Evolutionary conservation across 1,284 basidiomycete genomes (phyloP).

Genomic region (Puccinia coronata): DNA sequence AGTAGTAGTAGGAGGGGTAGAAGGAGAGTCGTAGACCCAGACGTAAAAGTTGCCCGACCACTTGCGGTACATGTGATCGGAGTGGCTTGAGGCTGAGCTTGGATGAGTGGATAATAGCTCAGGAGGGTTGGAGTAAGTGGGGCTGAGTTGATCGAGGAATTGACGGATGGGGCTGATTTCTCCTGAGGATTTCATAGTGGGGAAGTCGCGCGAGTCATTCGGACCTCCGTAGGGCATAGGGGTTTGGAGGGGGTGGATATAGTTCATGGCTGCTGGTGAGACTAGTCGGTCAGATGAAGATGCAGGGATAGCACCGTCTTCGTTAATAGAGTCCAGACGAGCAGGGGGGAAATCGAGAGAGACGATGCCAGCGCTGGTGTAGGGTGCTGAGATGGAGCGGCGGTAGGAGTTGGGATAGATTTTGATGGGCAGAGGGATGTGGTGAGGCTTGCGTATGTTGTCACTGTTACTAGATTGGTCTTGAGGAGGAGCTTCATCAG

Average conservation of each 20-base stretch:
- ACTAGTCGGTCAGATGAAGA: background rate
- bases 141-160: background rate
- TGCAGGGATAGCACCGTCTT: constrained; percentile 20
- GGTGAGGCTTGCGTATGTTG: background rate
- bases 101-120: background rate
- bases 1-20: background rate
- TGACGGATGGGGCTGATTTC: background rate
- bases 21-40: background rate
- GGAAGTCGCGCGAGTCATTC: background rate
- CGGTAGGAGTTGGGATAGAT: background rate
- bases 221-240: background rate
- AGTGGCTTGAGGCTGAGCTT: background rate
- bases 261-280: background rate
- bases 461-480: background rate
- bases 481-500: too few relatives aligned
- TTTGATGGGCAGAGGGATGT: constrained; percentile 13
- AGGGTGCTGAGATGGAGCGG: background rate
- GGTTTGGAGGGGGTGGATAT: constrained; percentile 2
- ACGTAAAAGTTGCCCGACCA: constrained; percentile 14
- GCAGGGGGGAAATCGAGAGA: constrained; percentile 1
- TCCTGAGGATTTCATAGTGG: background rate
- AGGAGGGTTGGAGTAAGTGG: background rate
- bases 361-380: background rate
- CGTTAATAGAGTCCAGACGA: constrained; percentile 10
- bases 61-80: constrained; percentile 16